These are phyloP conservation scores for Skeletonema menzelii DNA, from an alignment of 108 stramenopile species.

Conservation along the genomic window DNA sequence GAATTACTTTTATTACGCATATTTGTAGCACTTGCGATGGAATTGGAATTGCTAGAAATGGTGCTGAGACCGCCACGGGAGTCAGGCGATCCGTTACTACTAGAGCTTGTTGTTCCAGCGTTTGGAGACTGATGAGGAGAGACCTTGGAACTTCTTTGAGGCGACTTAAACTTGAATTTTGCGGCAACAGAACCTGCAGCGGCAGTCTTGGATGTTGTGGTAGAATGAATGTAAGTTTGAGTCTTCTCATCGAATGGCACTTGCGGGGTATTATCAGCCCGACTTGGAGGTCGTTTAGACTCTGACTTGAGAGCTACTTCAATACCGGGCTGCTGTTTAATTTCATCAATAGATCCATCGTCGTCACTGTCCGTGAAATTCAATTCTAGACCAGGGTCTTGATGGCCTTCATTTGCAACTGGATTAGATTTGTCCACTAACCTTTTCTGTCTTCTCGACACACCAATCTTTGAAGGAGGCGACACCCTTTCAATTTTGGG, in stretches of 20 bases:
- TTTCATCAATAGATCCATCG: neutral
- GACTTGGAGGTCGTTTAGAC: neutral
- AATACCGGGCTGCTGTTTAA: neutral
- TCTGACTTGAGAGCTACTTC: neutral
- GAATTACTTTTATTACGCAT: neutral
- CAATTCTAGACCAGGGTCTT: neutral
- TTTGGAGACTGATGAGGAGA: neutral
- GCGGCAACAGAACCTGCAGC: neutral
- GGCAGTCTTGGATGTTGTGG: neutral
- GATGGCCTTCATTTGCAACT: neutral
- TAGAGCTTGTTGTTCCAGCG: conserved; percentile 2
- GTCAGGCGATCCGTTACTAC: neutral
- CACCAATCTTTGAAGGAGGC: neutral
- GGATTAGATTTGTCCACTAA: neutral
- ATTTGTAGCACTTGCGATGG: neutral
- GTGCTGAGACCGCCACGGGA: neutral
- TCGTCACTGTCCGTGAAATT: neutral
- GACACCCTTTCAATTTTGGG: neutral
- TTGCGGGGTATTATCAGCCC: neutral
- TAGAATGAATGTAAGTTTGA: neutral
- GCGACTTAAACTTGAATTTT: neutral
- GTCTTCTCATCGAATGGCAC: neutral
- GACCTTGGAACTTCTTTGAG: neutral
- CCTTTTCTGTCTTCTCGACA: neutral
- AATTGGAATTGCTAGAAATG: neutral